phyloP scores from a whole-genome alignment of 352 stramenopile species.

The Blastocystis sp. region DNA sequence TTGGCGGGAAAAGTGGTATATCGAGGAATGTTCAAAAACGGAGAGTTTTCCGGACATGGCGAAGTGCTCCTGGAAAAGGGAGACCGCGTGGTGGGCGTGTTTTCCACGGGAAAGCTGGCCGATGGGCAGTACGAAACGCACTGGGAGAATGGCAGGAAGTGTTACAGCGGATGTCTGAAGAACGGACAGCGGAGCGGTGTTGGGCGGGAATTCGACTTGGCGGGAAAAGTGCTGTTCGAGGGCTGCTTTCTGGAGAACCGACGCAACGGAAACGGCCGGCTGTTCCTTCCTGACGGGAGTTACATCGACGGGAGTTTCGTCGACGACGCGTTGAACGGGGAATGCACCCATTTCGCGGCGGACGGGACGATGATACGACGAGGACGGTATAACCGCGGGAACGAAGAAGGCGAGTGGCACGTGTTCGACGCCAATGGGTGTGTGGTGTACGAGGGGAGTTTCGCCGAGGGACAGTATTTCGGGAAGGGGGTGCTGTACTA shows the following conservation, averaged over 20 bases:
- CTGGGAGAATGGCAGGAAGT: constrained; percentile 6
- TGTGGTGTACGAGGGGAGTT: constrained; percentile 16
- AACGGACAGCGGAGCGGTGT: background rate
- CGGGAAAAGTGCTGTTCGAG: constrained; percentile 11
- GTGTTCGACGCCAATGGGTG: constrained; percentile 9
- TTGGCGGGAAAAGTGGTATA: constrained; percentile 12
- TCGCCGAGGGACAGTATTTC: background rate
- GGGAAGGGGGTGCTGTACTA: constrained; percentile 33
- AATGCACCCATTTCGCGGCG: background rate
- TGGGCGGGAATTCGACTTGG: constrained; percentile 3
- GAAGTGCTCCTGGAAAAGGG: background rate
- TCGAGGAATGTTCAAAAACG: constrained; percentile 17
- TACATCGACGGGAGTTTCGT: constrained; percentile 27
- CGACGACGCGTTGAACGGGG: background rate
- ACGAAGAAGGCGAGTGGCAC: too few species aligned
- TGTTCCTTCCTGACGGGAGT: background rate
- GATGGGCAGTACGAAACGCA: constrained; percentile 25
- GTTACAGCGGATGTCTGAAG: constrained; percentile 8
- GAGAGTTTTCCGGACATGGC: background rate
- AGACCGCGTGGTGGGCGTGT: constrained; percentile 2
- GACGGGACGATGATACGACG: background rate
- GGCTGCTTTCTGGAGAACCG: constrained; percentile 8
- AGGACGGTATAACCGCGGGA: background rate
- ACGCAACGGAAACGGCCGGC: background rate
- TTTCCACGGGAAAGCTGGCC: background rate